A percentile compares a stretch with the other conserved stretches of the same genome.
Conservation (phyloP, 768 basidiomycete species). For the Phylloporus arenicola region DNA sequence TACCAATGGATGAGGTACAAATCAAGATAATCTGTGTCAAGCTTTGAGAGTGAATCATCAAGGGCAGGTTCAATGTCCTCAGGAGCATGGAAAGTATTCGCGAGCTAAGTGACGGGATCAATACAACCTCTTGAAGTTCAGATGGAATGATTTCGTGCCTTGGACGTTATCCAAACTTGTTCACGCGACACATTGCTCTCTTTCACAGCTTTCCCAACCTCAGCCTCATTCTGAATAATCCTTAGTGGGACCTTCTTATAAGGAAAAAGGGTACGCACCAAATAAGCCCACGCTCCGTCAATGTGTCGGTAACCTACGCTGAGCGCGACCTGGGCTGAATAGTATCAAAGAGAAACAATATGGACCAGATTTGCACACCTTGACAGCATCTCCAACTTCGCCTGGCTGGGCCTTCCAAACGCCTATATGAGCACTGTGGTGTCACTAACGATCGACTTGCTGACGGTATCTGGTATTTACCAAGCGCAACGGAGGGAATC, state of each 20-base stretch:
- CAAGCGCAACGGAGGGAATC: slow-evolving; percentile 64
- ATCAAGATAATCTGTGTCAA: slow-evolving; percentile 70
- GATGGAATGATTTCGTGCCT: slow-evolving; percentile 31
- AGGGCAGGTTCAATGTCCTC: slow-evolving; percentile 64
- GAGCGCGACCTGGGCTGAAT: slow-evolving; percentile 43
- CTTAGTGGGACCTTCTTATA: neutral
- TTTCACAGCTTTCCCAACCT: slow-evolving; percentile 59
- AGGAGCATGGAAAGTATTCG: slow-evolving; percentile 72
- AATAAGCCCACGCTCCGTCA: slow-evolving; percentile 69
- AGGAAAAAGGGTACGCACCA: slow-evolving; percentile 33
- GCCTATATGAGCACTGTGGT: slow-evolving; percentile 33
- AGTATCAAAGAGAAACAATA: neutral
- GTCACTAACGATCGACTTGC: neutral
- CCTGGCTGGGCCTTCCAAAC: slow-evolving; percentile 55
- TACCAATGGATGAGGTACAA: slow-evolving; percentile 80
- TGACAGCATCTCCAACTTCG: slow-evolving; percentile 66
- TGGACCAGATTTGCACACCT: slow-evolving; percentile 31
- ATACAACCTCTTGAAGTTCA: neutral
- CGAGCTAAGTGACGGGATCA: slow-evolving; percentile 41
- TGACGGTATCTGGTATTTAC: slow-evolving; percentile 28
- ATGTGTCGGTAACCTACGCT: slow-evolving; percentile 65
- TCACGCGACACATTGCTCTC: slow-evolving; percentile 56
- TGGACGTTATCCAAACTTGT: slow-evolving; percentile 62
- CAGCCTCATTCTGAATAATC: slow-evolving; percentile 54
- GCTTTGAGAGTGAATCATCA: slow-evolving; percentile 57